phyloP scores from a whole-genome alignment of 805 yeast species.

The Monosporozyma servazzii region DNA sequence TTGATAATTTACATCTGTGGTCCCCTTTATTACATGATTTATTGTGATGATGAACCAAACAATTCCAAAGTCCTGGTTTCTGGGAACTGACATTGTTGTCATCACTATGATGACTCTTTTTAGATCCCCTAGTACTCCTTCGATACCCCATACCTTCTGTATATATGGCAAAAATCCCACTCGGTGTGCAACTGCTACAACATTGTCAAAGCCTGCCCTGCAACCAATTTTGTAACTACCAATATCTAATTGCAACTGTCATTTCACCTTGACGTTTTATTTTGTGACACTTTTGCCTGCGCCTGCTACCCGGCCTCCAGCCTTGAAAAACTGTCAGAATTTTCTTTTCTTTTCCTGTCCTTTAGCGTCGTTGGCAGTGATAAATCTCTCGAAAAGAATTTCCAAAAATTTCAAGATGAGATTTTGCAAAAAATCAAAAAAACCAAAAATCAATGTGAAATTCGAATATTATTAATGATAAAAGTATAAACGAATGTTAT shows the following conservation, averaged over 20 bases:
- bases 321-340: too few relatives aligned
- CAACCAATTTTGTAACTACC: background rate
- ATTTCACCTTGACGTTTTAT: background rate
- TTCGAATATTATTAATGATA: background rate
- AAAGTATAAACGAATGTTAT: background rate
- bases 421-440: background rate
- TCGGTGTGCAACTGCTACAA: too few relatives aligned
- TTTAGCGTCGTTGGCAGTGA: too few relatives aligned
- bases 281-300: background rate
- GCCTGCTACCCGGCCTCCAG: too few relatives aligned
- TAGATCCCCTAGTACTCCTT: background rate
- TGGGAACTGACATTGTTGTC: background rate
- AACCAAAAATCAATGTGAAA: background rate
- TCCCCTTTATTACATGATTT: background rate
- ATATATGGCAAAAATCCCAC: too few relatives aligned
- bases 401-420: background rate
- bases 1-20: background rate
- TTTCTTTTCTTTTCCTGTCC: too few relatives aligned
- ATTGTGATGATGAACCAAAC: background rate
- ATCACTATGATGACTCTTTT: background rate
- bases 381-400: too few relatives aligned
- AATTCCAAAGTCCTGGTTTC: background rate
- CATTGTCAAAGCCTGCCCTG: too few relatives aligned
- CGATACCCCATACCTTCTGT: background rate
- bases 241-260: background rate